phyloP scores from a whole-genome alignment of 345 rosid species.

The Sisymbrium altissimum region DNA sequence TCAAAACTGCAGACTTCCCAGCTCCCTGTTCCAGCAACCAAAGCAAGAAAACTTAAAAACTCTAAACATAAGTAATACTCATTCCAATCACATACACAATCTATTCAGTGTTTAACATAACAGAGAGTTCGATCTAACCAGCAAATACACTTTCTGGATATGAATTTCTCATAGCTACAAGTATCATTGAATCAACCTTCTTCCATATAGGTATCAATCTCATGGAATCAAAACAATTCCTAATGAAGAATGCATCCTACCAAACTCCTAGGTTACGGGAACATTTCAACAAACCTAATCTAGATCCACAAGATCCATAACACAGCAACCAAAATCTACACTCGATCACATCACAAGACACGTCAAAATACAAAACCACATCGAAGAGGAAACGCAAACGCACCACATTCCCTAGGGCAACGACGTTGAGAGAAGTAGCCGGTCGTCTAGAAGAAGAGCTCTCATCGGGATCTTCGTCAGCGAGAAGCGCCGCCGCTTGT shows the following conservation, averaged over 20 bases:
- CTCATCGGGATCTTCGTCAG: constrained; percentile 92
- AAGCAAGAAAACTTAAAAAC: constrained; percentile 14
- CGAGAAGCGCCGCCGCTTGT: constrained; percentile 72
- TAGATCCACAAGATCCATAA: constrained; percentile 25
- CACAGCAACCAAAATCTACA: constrained; percentile 17
- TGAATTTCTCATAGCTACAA: not conserved
- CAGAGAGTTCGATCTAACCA: not conserved
- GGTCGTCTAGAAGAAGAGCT: constrained; percentile 54
- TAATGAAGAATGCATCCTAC: not conserved
- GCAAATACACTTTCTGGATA: not conserved
- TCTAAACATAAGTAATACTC: not conserved
- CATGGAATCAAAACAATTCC: not conserved
- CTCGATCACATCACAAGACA: not conserved
- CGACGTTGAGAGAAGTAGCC: constrained; percentile 79
- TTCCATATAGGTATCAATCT: not conserved
- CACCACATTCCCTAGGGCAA: constrained; percentile 90
- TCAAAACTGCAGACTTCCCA: constrained; percentile 91
- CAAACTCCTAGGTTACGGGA: not conserved
- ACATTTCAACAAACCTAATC: constrained; percentile 21
- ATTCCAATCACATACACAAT: not conserved
- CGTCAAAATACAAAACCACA: not conserved
- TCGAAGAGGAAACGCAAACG: constrained; percentile 32
- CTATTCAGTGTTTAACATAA: not conserved
- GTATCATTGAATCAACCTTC: constrained; percentile 6
- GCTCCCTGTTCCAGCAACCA: constrained; percentile 67